Evolutionary conservation across 1,139 yeast species (phyloP), one percentile per base, ranked within the genome.

Genomic region (Yamadazyma sp.): DNA sequence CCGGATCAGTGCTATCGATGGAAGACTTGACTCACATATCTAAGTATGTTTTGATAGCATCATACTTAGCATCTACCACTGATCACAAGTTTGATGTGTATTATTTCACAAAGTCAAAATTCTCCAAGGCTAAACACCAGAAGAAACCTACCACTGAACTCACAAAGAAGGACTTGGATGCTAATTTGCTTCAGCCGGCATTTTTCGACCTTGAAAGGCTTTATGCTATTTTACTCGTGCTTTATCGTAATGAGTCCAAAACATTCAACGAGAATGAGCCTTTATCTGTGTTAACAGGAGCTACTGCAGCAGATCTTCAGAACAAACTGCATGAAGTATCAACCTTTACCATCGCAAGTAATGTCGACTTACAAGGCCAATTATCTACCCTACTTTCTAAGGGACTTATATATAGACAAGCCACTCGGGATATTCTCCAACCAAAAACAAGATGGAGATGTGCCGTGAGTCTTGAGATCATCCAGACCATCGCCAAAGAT

Each of bases 51-150:
- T 59, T 85, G 17, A 68, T 84, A 37, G 86, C 90, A 1, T 80
- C 87, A 0, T 85, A 81, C 50, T 62, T 85, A 39, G 89, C 90
- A 0, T 82, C 90, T 1, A 81, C 73, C 52, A 77, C 78, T 36
- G 79, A 80, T 5, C 78, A 80, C 3, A 74, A 74, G 43, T 66
- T 68, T 44, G 94, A 85, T 54, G 64, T 78, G 45, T 73, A 76
- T 31, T 64, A 72, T 41, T 85, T 83, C 47, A 79, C 90, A 31
- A 73, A 70, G 43, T 67, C 82, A 17, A 77, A 78, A 46, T 77
- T 75, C 14, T 66, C 74, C 27, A 64, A 65, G 37, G 53, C 58
- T 25, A 63, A 71, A 65, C 40, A 44, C 48, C 57, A 66, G 43
- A 47, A 49, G 14, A 40, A 51, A 8, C 61, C 56, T 28, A 41